Conservation (phyloP, 306 rosid species). For the Pueraria montana region DNA sequence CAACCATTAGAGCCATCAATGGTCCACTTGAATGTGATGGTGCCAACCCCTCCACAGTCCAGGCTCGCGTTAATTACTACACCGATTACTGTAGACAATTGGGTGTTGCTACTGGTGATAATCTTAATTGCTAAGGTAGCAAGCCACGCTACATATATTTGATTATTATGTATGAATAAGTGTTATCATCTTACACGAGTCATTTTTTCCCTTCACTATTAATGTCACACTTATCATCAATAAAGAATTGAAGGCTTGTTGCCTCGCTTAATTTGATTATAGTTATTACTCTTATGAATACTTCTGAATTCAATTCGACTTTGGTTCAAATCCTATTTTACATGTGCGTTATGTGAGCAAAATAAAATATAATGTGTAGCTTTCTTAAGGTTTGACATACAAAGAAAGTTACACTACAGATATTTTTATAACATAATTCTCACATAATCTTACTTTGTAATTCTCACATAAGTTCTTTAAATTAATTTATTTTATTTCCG, state of each 20-base stretch:
- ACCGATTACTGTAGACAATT: conserved; percentile 63
- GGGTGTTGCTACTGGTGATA: conserved; percentile 70
- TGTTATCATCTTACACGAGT: not conserved
- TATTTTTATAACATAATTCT: no score
- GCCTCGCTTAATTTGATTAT: not conserved
- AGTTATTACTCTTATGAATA: no score
- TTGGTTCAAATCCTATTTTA: no score
- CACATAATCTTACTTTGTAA: no score
- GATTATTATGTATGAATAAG: not conserved
- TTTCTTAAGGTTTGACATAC: no score
- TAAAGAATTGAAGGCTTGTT: not conserved
- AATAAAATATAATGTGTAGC: no score
- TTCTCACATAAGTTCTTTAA: no score
- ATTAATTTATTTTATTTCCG: no score
- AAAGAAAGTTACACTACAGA: no score
- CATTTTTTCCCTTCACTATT: not conserved
- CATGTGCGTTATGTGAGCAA: no score
- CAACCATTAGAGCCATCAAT: conserved; percentile 81
- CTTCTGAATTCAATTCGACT: no score
- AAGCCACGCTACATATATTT: not conserved
- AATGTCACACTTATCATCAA: not conserved
- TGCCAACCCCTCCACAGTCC: conserved; percentile 57
- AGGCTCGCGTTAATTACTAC: conserved; percentile 58
- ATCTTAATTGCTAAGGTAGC: conserved; percentile 62
- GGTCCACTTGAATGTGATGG: conserved; percentile 78